Conservation (phyloP, 2,329 filamentous ascomycete genomes). For the Fusarium sp. region DNA sequence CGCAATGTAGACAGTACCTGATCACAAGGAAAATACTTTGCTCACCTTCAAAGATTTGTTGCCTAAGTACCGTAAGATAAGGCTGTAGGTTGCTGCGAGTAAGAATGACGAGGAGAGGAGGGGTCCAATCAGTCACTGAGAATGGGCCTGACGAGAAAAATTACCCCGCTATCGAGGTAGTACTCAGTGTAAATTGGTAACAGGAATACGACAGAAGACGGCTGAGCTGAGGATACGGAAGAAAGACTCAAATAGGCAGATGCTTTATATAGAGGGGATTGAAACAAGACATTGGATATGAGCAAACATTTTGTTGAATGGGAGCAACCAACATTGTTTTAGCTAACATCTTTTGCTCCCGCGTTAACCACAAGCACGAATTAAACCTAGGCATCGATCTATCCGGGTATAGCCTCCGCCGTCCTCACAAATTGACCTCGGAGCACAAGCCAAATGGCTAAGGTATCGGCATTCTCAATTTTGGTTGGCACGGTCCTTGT, state of each 20-base stretch:
- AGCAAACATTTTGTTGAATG: not conserved
- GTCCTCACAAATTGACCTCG: not conserved
- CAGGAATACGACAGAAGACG: not conserved
- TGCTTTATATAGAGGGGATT: not conserved
- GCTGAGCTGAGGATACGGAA: not conserved
- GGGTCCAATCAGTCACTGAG: conserved; percentile 38
- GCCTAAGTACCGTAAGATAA: conserved; percentile 23
- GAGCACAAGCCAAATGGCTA: conserved; percentile 3
- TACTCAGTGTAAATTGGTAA: conserved; percentile 18
- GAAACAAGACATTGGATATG: not conserved
- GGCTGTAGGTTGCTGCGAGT: conserved; percentile 31
- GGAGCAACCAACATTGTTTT: not conserved
- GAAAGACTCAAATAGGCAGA: not conserved
- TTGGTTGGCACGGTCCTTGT: conserved; percentile 14
- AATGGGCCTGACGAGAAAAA: conserved; percentile 33
- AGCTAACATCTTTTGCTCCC: not conserved
- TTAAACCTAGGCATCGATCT: not conserved
- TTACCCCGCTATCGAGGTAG: conserved; percentile 40
- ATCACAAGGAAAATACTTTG: conserved; percentile 30
- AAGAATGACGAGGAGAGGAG: conserved; percentile 36
- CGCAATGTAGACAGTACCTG: conserved; percentile 33
- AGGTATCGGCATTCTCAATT: not conserved
- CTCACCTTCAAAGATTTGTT: conserved; percentile 39
- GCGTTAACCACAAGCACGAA: not conserved
- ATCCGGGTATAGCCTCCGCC: conserved; percentile 3